Evolutionary conservation across 768 basidiomycete species (phyloP).

Genomic region (Hydnum rufescens): DNA sequence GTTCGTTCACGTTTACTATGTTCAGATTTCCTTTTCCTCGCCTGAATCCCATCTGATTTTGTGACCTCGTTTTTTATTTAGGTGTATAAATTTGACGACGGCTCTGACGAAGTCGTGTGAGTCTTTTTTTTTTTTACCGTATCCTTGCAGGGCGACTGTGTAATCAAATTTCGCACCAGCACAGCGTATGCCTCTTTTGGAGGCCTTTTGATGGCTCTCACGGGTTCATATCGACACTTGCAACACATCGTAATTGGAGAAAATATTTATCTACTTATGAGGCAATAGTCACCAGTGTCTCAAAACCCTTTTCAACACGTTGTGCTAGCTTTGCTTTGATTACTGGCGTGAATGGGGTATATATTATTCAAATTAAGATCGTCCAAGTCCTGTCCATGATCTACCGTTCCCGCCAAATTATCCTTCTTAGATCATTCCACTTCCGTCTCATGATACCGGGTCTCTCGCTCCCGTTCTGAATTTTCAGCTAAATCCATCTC

Average conservation of each 20-base stretch:
- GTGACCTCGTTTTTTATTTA: slow-evolving; percentile 16
- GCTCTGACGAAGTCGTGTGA: slow-evolving; percentile 67
- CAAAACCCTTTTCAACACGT: too few relatives aligned
- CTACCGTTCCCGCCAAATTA: too few relatives aligned
- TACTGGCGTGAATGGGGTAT: too few relatives aligned
- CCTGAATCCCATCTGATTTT: slow-evolving; percentile 1
- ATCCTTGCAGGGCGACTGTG: slow-evolving; percentile 10
- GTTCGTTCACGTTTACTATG: too few relatives aligned
- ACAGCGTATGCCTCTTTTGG: slow-evolving; percentile 96
- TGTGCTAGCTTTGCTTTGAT: too few relatives aligned
- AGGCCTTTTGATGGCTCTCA: slow-evolving; percentile 82
- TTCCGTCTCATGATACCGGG: too few relatives aligned
- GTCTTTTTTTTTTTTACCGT: slow-evolving; percentile 16
- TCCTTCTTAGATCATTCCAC: too few relatives aligned
- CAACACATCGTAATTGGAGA: slow-evolving; percentile 83
- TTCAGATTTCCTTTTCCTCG: neutral
- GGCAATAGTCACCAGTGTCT: too few relatives aligned
- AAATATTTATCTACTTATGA: slow-evolving; percentile 73
- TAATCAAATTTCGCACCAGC: slow-evolving; percentile 23
- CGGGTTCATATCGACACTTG: slow-evolving; percentile 84
- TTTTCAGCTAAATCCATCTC: neutral
- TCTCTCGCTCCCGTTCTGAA: too few relatives aligned
- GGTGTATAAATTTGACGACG: slow-evolving; percentile 95
- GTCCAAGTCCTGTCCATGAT: too few relatives aligned
- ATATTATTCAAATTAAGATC: too few relatives aligned